Base-by-base conservation (phyloP, 2,329 filamentous ascomycete genomes). In the Stemphylium beticola region DNA sequence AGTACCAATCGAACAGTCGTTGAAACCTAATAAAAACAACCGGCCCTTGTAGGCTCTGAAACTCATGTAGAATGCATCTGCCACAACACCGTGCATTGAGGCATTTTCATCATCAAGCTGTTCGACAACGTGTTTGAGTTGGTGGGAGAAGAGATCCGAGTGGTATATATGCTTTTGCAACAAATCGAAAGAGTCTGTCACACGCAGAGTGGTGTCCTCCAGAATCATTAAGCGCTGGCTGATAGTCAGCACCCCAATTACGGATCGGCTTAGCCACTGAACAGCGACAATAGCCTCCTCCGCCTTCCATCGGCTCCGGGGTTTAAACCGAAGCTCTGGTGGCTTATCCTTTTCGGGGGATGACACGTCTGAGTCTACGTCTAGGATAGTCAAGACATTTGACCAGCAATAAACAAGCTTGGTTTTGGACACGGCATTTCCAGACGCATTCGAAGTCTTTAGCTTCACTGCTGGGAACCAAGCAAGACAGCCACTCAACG, bases 391-490 rank as follows among this genome's bases (percentile, higher is more conserved):
- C 61, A 99, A 79, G n/a, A 98, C 87, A 68, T 98, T 98, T 2
- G 95, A 98, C 95, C 95, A 99, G 75, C 93, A 97, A 77, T 99
- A 99, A 0, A 91, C 93, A 15, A 99, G 83, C 74, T 99, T 98
- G 33, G 89, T 90, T 68, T 87, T 89, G 15, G 91, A 93, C 9
- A 88, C 82, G 7, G 87, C 84, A 65, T 87, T 89, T 4, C 86
- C 87, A 0, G 85, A 86, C 41, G 84, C 82, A 1, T 85, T 79
- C 9, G 86, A 84, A 14, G 86, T 85, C 74, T 98, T 98, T 38
- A 99, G 80, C 69, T 91, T 95, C 40, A 99, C 95, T 2, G 93
- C 92, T 2, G 95, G 95, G 71, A 99, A 99, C 95, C 95, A 99
- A 31, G 95, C 92, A 44, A 99, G 77, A 66, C 93, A 96, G 2